Conservation (phyloP, 2,329 filamentous ascomycete genomes). For the Pseudogymnoascus sp. region DNA sequence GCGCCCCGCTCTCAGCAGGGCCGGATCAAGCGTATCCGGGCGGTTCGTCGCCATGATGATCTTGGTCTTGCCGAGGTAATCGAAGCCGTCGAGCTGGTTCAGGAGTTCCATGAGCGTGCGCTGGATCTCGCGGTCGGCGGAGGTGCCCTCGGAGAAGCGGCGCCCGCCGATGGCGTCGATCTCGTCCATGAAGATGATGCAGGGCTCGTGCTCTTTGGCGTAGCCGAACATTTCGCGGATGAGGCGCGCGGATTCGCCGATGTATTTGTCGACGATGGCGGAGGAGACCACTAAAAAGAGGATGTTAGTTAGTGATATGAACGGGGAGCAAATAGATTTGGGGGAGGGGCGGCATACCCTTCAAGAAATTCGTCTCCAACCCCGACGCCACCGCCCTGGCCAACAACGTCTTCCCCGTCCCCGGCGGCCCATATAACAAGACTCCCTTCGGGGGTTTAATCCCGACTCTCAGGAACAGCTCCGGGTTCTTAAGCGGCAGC, state of each 20-base stretch:
- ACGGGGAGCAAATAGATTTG: too few relatives aligned
- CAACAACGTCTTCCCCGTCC: conserved; percentile 92
- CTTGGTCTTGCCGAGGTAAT: conserved; percentile 98
- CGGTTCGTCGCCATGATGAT: conserved; percentile 99
- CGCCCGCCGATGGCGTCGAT: conserved; percentile 97
- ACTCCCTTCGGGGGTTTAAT: conserved; percentile 99
- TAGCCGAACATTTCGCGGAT: conserved; percentile 99
- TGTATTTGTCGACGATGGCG: conserved; percentile 99
- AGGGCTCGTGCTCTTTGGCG: conserved; percentile 97
- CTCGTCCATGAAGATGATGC: conserved; percentile 99
- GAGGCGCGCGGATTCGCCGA: conserved; percentile 91
- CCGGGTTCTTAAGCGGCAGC: conserved; percentile 94
- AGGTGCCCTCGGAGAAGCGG: conserved; percentile 94
- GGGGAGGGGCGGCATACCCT: too few relatives aligned
- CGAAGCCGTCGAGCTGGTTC: conserved; percentile 97
- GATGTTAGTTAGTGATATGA: too few relatives aligned
- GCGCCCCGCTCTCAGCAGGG: conserved; percentile 82
- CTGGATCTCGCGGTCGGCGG: conserved; percentile 95
- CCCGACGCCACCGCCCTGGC: conserved; percentile 93
- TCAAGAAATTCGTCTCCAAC: conserved; percentile 95
- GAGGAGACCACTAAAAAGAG: too few relatives aligned
- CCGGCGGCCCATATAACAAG: conserved; percentile 88
- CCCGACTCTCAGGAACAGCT: conserved; percentile 90
- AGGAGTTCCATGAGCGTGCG: conserved; percentile 97
- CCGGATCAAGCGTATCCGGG: conserved; percentile 91